Base-by-base conservation (phyloP, 257 asterid genomes). In the Linaria vulgaris region DNA sequence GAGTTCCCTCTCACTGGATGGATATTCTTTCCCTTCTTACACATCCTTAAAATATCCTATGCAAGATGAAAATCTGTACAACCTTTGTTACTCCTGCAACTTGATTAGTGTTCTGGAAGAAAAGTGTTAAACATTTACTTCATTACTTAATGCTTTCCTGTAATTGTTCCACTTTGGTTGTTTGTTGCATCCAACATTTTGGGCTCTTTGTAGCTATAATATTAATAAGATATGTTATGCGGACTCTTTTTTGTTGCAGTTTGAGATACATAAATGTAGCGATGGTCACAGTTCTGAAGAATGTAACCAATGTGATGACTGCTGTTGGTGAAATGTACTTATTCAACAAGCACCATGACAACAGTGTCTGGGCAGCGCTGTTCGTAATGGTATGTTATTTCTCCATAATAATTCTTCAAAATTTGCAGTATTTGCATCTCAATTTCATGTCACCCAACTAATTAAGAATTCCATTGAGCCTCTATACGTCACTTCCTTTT, bases 231-330 rank as follows among this genome's bases (percentile, higher is more conserved):
- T 27, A 27, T 49, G 39, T 62, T 69, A 22, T 37, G 53, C 65
- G 6, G 69, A 34, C 6, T 24, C 23, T 31, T 21, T 7, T 38
- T 31, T 15, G 17, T 70, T 73, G 88, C 90, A 92, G 99, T 78
- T 78, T 92, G 59, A 84, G 79, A 66, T 87, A 92, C 80, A 87
- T 92, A 57, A 89, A 92, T 15, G 96, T 92, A 53, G 99, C 99
- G 58, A 92, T 92, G 99, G 99, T 92, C 69, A 92, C 99, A 21
- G 95, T 89, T 85, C 82, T 92, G 79, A 92, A 92, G 95, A 92
- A 92, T 66, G 91, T 88, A 45, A 89, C 99, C 38, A 92, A 92
- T 72, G 99, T 89, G 80, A 89, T 92, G 10, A 92, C 99, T 61
- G 99, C 96, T 67, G 85, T 87, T 54, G 99, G 99, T 59, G 99